Evolutionary conservation across 306 rosid genomes (phyloP), one percentile per base, ranked within the genome.

Genomic region (Biancaea sappan): DNA sequence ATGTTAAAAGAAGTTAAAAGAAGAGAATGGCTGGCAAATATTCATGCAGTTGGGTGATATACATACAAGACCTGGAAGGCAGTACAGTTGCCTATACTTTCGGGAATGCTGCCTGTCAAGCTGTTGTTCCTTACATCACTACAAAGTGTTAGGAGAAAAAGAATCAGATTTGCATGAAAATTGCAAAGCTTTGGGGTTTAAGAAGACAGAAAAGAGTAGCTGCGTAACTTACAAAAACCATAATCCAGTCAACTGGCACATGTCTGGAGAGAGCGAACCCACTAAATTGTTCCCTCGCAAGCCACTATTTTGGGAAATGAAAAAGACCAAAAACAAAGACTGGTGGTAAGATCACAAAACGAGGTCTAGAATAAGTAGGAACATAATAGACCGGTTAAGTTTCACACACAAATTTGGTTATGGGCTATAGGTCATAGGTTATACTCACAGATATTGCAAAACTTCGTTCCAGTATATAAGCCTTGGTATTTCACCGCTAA

Each of bases 381-480:
- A 50, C 13, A 26, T 15, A 15, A 43, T 16, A 13, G 35, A 13
- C 15, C 10, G 10, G 18, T 13, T 28, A 37, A 12, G 35, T 14
- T 54, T 16, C 22, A 66, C n/a, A n/a, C n/a, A n/a, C n/a, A n/a
- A n/a, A n/a, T n/a, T 65, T 10, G 14, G 3, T n/a, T 24, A 28
- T 56, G 28, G 38, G 18, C 3, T 32, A 59, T 19, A 31, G 19
- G 18, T 24, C 21, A 21, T 18, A 37, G 44, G 28, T 64, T 81
- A 60, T 51, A 86, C 99, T 92, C 81, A 95, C 99, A 95, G 87
- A 84, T 95, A 95, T 40, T 95, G 99, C 69, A 95, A 69, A 77
- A 95, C 99, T 85, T 95, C 99, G 72, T 92, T 95, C 99, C 99
- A 95, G 80, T 95, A 92, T 62, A 95, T 81, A 31, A 95, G 99